A percentile compares a stretch with the other conserved stretches of the same genome.
phyloP scores from a whole-genome alignment of 495 filamentous ascomycete genomes.

The Usnea hakonensis region DNA sequence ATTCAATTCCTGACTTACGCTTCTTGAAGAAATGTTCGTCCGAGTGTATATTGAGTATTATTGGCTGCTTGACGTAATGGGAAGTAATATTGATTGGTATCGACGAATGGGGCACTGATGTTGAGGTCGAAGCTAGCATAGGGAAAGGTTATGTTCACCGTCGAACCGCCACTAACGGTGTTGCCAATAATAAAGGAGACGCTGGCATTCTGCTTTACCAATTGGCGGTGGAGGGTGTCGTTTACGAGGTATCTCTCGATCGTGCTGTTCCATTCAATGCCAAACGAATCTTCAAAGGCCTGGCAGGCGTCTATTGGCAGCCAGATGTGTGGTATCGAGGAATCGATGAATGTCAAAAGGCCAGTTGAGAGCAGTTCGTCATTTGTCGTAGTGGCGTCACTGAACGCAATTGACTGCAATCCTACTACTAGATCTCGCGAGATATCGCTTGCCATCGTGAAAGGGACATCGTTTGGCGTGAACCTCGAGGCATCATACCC shows the following conservation, averaged over 20 bases:
- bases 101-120: constrained; percentile 35
- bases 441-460: constrained; percentile 43
- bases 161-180: constrained; percentile 33
- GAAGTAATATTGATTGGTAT: constrained; percentile 40
- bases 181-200: constrained; percentile 45
- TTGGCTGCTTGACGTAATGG: constrained; percentile 44
- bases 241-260: constrained; percentile 47
- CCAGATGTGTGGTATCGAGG: constrained; percentile 48
- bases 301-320: constrained; percentile 45
- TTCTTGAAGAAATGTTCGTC: constrained; percentile 52
- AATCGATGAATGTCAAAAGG: constrained; percentile 43
- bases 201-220: constrained; percentile 40
- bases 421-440: constrained; percentile 45
- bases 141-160: constrained; percentile 44
- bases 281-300: constrained; percentile 47
- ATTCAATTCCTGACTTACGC: constrained; percentile 23
- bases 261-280: constrained; percentile 38
- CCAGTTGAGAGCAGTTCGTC: constrained; percentile 14
- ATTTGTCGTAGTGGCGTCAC: constrained; percentile 19
- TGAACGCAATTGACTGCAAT: constrained; percentile 41
- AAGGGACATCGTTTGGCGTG: constrained; percentile 40
- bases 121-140: constrained; percentile 47
- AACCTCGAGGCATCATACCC: constrained; percentile 51
- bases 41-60: constrained; percentile 46
- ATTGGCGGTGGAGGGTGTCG: constrained; percentile 35